phyloP scores from a whole-genome alignment of 2,329 filamentous ascomycete species.

The Claviceps paspali region DNA sequence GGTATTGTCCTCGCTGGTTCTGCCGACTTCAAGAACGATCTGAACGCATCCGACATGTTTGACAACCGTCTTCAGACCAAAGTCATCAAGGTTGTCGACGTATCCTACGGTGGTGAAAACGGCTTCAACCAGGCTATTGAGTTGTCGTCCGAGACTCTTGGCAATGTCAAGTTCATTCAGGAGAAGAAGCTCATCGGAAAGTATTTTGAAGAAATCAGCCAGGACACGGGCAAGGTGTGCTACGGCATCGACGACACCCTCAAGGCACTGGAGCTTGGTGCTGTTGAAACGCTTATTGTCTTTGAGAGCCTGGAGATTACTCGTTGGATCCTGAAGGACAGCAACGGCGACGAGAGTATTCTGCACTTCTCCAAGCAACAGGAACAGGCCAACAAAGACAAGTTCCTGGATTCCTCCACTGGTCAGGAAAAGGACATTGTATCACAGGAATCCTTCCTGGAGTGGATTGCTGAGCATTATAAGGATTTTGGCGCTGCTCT shows the following conservation, averaged over 20 bases:
- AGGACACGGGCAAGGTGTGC: conserved; percentile 92
- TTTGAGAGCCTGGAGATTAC: conserved; percentile 95
- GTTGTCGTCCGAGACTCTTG: conserved; percentile 81
- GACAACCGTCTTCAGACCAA: conserved; percentile 81
- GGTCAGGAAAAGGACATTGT: conserved; percentile 95
- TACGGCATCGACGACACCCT: conserved; percentile 97
- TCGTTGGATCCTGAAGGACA: conserved; percentile 77
- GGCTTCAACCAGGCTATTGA: conserved; percentile 99
- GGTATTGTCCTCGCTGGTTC: conserved; percentile 92
- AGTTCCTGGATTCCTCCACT: conserved; percentile 91
- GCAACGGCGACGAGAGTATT: conserved; percentile 54
- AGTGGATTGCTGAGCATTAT: conserved; percentile 98
- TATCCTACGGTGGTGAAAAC: conserved; percentile 97
- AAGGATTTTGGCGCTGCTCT: conserved; percentile 92
- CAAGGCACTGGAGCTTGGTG: conserved; percentile 90
- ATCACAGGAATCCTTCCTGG: conserved; percentile 82
- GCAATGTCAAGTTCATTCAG: conserved; percentile 99
- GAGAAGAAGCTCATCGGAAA: conserved; percentile 99
- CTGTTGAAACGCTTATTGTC: conserved; percentile 85
- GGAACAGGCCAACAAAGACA: conserved; percentile 57
- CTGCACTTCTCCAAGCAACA: conserved; percentile 73
- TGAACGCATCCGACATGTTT: conserved; percentile 96
- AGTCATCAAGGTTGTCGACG: conserved; percentile 98
- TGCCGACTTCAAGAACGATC: conserved; percentile 98
- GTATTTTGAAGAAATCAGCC: conserved; percentile 98